phyloP scores from a whole-genome alignment of 2,329 filamentous ascomycete genomes.

The Incumbomyces delicatus region DNA sequence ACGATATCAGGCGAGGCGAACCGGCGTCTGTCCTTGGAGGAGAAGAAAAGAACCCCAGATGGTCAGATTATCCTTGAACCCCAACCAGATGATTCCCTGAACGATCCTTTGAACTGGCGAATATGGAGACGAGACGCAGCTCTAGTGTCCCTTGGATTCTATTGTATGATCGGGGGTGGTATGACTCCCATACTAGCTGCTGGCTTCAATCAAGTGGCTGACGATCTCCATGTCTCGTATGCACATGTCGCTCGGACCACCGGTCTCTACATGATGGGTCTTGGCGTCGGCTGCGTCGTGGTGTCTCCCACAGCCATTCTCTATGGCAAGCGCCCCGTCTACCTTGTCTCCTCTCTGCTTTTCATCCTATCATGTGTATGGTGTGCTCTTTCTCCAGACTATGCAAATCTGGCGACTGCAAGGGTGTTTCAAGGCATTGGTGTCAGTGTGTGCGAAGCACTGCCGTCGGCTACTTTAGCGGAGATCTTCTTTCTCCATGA shows the following conservation, averaged over 20 bases:
- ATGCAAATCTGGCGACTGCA: conserved; percentile 67
- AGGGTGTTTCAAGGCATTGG: conserved; percentile 81
- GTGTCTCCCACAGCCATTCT: conserved; percentile 85
- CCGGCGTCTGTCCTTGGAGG: neutral
- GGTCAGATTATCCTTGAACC: conserved; percentile 80
- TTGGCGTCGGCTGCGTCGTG: conserved; percentile 75
- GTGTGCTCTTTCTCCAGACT: conserved; percentile 77
- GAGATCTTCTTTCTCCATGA: conserved; percentile 97
- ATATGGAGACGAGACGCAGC: conserved; percentile 69
- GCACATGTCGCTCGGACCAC: conserved; percentile 76
- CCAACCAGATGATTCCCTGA: conserved; percentile 80
- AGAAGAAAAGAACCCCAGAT: conserved; percentile 67
- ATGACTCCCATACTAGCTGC: conserved; percentile 86
- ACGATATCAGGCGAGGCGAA: conserved; percentile 15
- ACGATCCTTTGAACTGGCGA: conserved; percentile 91
- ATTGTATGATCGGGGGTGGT: conserved; percentile 86
- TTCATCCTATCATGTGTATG: conserved; percentile 70
- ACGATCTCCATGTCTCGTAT: conserved; percentile 55
- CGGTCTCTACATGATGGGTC: conserved; percentile 85
- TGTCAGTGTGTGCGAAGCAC: conserved; percentile 80
- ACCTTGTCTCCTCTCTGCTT: conserved; percentile 65
- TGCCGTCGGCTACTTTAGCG: conserved; percentile 86
- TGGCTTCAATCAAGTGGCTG: conserved; percentile 72
- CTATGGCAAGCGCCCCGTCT: conserved; percentile 83
- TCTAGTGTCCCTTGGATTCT: conserved; percentile 73